A percentile compares a stretch with the other conserved stretches of the same genome.
These are phyloP conservation scores for Piloderma croceum DNA, from an alignment of 768 basidiomycete genomes.

Conservation along the genomic window DNA sequence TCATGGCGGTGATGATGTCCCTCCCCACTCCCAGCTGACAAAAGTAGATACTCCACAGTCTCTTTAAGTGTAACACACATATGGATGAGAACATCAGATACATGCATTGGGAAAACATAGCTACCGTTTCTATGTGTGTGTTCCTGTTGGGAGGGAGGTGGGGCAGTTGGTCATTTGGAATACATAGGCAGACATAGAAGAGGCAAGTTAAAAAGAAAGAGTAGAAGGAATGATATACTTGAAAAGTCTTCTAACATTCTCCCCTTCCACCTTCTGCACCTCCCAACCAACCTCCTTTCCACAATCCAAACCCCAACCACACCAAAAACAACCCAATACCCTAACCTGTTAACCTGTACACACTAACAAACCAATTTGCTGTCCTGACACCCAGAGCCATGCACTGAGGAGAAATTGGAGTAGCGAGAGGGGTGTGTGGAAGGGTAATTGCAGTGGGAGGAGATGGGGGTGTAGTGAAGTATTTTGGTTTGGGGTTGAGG, in stretches of 20 bases:
- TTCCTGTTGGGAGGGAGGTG: constrained; percentile 46
- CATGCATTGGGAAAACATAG: constrained; percentile 85
- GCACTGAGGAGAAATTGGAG: constrained; percentile 62
- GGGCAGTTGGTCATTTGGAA: not conserved
- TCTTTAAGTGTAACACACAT: constrained; percentile 98
- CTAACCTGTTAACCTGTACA: constrained; percentile 89
- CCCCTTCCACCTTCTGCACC: constrained; percentile 5
- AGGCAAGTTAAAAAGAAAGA: too few species aligned
- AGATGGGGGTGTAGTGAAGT: constrained; percentile 30
- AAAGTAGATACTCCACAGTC: constrained; percentile 85
- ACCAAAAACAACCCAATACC: constrained; percentile 97
- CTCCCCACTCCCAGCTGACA: constrained; percentile 57
- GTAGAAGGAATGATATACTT: too few species aligned
- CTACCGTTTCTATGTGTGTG: constrained; percentile 60
- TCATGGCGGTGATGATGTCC: constrained; percentile 70
- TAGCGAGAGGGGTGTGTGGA: constrained; percentile 20
- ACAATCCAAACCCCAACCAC: constrained; percentile 65
- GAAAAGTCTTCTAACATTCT: constrained; percentile 12
- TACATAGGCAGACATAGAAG: too few species aligned
- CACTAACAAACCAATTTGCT: constrained; percentile 79
- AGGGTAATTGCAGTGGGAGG: constrained; percentile 30
- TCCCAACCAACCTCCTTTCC: constrained; percentile 28
- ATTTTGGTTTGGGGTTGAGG: too few species aligned
- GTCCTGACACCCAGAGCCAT: constrained; percentile 83
- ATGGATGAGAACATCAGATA: constrained; percentile 93